A percentile compares a stretch with the other conserved stretches of the same genome.
Conservation (phyloP, 495 filamentous ascomycete genomes). For the Annulohypoxylon stygium region DNA sequence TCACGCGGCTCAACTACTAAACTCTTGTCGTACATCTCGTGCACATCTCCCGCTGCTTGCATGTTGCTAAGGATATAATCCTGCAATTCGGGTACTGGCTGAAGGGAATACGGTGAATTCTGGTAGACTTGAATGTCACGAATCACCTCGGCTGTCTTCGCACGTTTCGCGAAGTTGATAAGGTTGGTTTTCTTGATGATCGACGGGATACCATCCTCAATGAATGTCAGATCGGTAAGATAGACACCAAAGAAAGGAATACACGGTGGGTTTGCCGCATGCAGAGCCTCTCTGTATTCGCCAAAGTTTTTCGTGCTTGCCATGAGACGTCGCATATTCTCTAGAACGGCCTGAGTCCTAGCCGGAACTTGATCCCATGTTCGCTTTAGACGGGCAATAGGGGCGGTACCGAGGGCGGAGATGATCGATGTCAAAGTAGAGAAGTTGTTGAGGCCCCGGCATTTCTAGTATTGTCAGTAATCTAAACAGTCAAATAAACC, state of each 20-base stretch:
- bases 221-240: slow-evolving; percentile 97
- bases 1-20: slow-evolving; percentile 93
- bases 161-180: slow-evolving; percentile 98
- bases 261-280: slow-evolving; percentile 93
- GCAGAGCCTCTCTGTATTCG: slow-evolving; percentile 93
- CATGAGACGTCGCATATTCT: slow-evolving; percentile 94
- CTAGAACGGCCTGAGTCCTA: slow-evolving; percentile 81
- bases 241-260: slow-evolving; percentile 99
- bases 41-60: slow-evolving; percentile 91
- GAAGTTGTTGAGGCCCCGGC: slow-evolving; percentile 92
- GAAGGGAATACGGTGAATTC: slow-evolving; percentile 91
- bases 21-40: slow-evolving; percentile 98
- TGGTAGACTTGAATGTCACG: slow-evolving; percentile 98
- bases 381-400: slow-evolving; percentile 90
- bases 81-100: slow-evolving; percentile 90
- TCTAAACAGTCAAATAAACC: slow-evolving; percentile 2
- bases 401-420: slow-evolving; percentile 91
- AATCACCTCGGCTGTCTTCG: slow-evolving; percentile 97
- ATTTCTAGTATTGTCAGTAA: slow-evolving; percentile 75
- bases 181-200: slow-evolving; percentile 93
- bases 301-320: slow-evolving; percentile 98
- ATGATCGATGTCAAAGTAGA: slow-evolving; percentile 99
- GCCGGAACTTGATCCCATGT: slow-evolving; percentile 96
- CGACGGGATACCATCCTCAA: slow-evolving; percentile 97
- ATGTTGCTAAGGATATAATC: slow-evolving; percentile 97